Percentiles rank a stretch among this genome's conserved stretches.
Evolutionary conservation across 1,139 yeast genomes (phyloP).

Genomic region (Yamadazyma epiphylla): DNA sequence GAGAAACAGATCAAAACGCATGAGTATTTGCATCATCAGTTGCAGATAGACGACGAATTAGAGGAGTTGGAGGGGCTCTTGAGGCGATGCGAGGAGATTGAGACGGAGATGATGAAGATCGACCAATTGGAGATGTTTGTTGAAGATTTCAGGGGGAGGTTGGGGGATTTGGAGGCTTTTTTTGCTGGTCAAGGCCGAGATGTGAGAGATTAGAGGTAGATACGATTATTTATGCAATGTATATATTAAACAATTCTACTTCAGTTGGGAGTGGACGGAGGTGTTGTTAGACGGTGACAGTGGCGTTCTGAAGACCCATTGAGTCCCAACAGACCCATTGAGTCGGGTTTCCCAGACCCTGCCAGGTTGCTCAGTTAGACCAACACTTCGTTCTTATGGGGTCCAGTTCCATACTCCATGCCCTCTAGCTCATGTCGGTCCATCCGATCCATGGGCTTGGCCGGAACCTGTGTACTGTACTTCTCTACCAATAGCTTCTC

Average conservation of each 20-base stretch:
- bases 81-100: conserved; percentile 51
- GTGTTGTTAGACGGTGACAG: too few relatives aligned
- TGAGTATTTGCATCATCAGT: conserved; percentile 34
- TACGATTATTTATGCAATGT: too few relatives aligned
- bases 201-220: too few relatives aligned
- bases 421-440: conserved; percentile 1
- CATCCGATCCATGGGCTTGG: conserved; percentile 1
- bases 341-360: too few relatives aligned
- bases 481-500: conserved; percentile 54
- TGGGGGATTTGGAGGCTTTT: conserved; percentile 24
- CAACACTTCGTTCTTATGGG: conserved; percentile 3
- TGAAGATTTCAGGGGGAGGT: conserved; percentile 31
- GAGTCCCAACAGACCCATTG: too few relatives aligned
- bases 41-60: conserved; percentile 41
- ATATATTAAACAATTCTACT: too few relatives aligned
- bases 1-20: conserved; percentile 21
- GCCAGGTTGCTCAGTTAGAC: too few relatives aligned
- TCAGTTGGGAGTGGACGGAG: too few relatives aligned
- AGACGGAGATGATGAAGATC: conserved; percentile 60
- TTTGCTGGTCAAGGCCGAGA: too few relatives aligned
- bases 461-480: conserved; percentile 14
- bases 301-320: too few relatives aligned
- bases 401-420: conserved; percentile 1
- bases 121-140: conserved; percentile 59
- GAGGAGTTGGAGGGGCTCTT: conserved; percentile 39